A percentile compares a stretch with the other conserved stretches of the same genome.
phyloP scores from a whole-genome alignment of 2,329 filamentous ascomycete genomes.

The Ascochyta viciae-villosae region DNA sequence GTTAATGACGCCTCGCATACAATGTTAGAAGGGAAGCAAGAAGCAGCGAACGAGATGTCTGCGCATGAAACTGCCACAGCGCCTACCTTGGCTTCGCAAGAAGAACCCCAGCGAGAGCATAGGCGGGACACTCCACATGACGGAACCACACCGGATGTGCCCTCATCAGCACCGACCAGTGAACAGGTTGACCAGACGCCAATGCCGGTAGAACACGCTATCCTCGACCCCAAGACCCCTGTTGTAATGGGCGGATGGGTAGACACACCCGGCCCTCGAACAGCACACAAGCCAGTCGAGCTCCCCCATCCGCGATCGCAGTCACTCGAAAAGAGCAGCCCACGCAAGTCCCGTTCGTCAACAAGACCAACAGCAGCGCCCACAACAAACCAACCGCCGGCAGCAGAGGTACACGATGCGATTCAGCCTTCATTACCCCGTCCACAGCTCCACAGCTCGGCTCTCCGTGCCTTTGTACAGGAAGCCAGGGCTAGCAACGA shows the following conservation, averaged over 20 bases:
- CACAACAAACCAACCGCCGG: constrained; percentile 3
- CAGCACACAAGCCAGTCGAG: constrained; percentile 21
- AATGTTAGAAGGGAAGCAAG: not conserved
- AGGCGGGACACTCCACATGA: constrained; percentile 13
- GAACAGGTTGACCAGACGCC: constrained; percentile 38
- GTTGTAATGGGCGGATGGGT: constrained; percentile 58
- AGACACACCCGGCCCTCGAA: constrained; percentile 52
- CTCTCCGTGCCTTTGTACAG: constrained; percentile 51
- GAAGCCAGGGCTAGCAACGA: constrained; percentile 46
- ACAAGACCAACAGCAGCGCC: constrained; percentile 13
- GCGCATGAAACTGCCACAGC: constrained; percentile 1
- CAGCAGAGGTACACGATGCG: constrained; percentile 6
- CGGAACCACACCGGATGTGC: constrained; percentile 4
- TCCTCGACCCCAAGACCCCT: constrained; percentile 50
- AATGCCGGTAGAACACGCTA: constrained; percentile 30
- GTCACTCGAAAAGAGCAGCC: constrained; percentile 28
- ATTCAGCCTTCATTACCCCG: constrained; percentile 8
- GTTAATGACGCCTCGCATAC: constrained; percentile 4
- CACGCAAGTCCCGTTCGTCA: constrained; percentile 21
- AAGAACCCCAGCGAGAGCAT: constrained; percentile 14
- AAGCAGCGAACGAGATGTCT: constrained; percentile 4
- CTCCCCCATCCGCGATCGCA: constrained; percentile 16
- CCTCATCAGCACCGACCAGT: constrained; percentile 9
- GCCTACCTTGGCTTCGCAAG: constrained; percentile 1
- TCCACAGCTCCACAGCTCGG: constrained; percentile 42